These are phyloP conservation scores for Catenaria anguillulae DNA, from an alignment of 371 early-diverging fungal species.

Conservation along the genomic window DNA sequence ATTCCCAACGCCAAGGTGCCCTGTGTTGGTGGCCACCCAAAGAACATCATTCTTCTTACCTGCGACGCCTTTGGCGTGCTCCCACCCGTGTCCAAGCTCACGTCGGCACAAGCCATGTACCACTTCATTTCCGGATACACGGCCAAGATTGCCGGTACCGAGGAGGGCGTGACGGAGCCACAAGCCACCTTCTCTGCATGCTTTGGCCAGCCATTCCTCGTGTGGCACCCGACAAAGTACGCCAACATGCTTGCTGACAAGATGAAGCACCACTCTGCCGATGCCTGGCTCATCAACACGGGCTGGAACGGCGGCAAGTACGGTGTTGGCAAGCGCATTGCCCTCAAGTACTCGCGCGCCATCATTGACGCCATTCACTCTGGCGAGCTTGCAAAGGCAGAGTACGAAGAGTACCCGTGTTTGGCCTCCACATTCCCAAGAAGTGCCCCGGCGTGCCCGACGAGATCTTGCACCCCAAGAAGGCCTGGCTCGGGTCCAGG, in stretches of 20 bases:
- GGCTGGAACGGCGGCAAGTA: constrained; percentile 94
- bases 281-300: constrained; percentile 96
- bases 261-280: constrained; percentile 72
- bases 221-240: constrained; percentile 91
- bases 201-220: constrained; percentile 94
- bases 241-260: constrained; percentile 92
- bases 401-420: constrained; percentile 69
- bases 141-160: constrained; percentile 94
- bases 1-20: constrained; percentile 94
- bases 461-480: constrained; percentile 72
- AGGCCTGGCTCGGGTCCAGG: constrained; percentile 63
- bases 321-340: constrained; percentile 76
- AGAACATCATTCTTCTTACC: constrained; percentile 90
- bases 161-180: constrained; percentile 88
- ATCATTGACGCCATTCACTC: constrained; percentile 92
- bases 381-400: constrained; percentile 68
- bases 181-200: constrained; percentile 90
- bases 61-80: constrained; percentile 97
- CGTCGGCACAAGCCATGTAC: constrained; percentile 87
- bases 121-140: constrained; percentile 91
- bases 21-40: constrained; percentile 83
- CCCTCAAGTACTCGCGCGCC: constrained; percentile 90
- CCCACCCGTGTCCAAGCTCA: constrained; percentile 85
- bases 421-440: constrained; percentile 74
- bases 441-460: constrained; percentile 55